phyloP scores from a whole-genome alignment of 2,329 filamentous ascomycete species.

The Tolypocladium capitatum region DNA sequence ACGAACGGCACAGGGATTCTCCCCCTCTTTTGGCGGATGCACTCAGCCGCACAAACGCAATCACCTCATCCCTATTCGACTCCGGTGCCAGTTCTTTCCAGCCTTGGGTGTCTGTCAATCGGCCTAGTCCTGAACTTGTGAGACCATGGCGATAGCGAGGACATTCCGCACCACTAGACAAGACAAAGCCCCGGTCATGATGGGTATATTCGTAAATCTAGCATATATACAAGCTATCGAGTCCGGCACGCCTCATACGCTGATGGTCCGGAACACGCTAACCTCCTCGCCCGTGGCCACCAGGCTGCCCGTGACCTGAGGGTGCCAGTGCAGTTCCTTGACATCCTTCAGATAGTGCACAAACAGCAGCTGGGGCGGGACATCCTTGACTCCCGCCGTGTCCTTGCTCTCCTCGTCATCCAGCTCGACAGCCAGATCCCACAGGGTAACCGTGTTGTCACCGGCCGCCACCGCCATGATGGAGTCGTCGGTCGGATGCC shows the following conservation, averaged over 20 bases:
- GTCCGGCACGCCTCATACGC: constrained; percentile 38
- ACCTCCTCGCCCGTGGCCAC: constrained; percentile 88
- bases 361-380: constrained; percentile 88
- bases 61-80: no score
- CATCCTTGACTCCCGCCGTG: constrained; percentile 73
- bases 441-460: constrained; percentile 88
- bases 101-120: no score
- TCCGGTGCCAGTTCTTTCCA: no score
- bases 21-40: background rate
- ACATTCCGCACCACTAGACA: no score
- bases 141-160: no score
- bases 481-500: constrained; percentile 94
- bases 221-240: constrained; percentile 2
- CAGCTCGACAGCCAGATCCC: constrained; percentile 92
- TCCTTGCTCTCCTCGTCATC: constrained; percentile 95
- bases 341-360: constrained; percentile 92
- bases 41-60: background rate
- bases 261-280: constrained; percentile 73
- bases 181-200: background rate
- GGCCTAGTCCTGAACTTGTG: background rate
- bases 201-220: constrained; percentile 1
- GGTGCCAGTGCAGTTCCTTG: constrained; percentile 96
- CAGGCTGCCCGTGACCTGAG: constrained; percentile 79
- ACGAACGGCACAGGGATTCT: background rate
- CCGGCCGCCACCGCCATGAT: constrained; percentile 85